A percentile compares a stretch with the other conserved stretches of the same genome.
Evolutionary conservation across 1,284 basidiomycete genomes (phyloP).

Genomic region (Sanghuangporus weigelae): DNA sequence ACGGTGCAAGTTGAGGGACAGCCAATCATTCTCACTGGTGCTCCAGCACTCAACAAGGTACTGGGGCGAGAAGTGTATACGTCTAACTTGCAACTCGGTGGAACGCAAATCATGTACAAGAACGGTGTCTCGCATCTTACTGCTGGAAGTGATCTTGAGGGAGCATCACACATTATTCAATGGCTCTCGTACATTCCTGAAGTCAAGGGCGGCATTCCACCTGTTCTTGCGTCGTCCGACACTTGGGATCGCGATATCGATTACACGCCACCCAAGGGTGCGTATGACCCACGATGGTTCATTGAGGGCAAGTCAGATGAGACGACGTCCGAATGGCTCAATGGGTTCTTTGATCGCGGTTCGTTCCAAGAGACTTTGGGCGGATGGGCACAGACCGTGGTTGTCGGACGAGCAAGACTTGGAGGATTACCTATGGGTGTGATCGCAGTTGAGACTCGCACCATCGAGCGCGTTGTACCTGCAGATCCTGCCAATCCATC

Average conservation of each 20-base stretch:
- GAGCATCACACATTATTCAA: constrained; percentile 87
- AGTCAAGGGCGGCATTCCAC: constrained; percentile 71
- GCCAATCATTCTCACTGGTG: constrained; percentile 98
- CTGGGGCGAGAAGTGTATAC: constrained; percentile 99
- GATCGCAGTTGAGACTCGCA: constrained; percentile 97
- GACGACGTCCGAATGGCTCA: constrained; percentile 66
- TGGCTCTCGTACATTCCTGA: constrained; percentile 96
- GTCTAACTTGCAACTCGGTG: constrained; percentile 97
- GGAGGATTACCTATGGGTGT: constrained; percentile 97
- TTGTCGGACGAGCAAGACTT: constrained; percentile 92
- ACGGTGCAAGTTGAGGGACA: constrained; percentile 99
- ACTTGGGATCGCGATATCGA: constrained; percentile 91
- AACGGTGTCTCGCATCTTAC: constrained; percentile 98
- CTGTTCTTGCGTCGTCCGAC: constrained; percentile 69
- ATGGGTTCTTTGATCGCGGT: constrained; percentile 95
- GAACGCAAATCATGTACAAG: constrained; percentile 99
- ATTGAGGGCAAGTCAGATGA: constrained; percentile 92
- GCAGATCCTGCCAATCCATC: constrained; percentile 99
- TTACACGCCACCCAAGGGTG: constrained; percentile 88
- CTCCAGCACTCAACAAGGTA: constrained; percentile 97
- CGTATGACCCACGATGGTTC: constrained; percentile 98
- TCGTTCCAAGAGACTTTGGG: constrained; percentile 96
- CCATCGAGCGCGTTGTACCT: constrained; percentile 94
- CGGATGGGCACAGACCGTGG: constrained; percentile 98
- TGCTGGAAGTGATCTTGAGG: constrained; percentile 91